These are phyloP conservation scores for Discostella pseudostelligera DNA, from an alignment of 108 stramenopile genomes.

Conservation along the genomic window DNA sequence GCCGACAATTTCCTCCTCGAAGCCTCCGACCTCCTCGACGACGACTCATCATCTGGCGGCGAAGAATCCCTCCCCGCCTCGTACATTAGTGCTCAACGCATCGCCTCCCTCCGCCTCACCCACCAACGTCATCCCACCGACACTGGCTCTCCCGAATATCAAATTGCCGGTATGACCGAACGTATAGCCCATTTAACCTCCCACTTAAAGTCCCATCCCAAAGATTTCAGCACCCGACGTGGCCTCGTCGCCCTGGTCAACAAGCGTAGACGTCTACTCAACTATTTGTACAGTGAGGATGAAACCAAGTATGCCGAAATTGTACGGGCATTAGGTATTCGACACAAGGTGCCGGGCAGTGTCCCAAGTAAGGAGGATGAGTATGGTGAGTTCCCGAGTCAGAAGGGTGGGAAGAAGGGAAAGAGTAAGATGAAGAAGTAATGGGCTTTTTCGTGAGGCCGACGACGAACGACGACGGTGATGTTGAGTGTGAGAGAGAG, in stretches of 20 bases:
- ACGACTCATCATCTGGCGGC: constrained; percentile 47
- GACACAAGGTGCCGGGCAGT: constrained; percentile 81
- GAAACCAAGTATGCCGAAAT: constrained; percentile 63
- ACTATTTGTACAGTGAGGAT: constrained; percentile 81
- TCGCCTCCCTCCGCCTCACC: constrained; percentile 59
- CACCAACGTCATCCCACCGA: constrained; percentile 85
- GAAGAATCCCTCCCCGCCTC: constrained; percentile 61
- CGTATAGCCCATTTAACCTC: constrained; percentile 91
- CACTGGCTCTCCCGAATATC: constrained; percentile 88
- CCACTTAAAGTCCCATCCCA: constrained; percentile 89
- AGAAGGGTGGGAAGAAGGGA: constrained; percentile 69
- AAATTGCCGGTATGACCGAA: constrained; percentile 95
- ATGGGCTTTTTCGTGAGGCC: not conserved
- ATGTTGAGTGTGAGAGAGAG: not conserved
- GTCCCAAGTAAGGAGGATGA: constrained; percentile 60
- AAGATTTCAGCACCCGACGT: constrained; percentile 93
- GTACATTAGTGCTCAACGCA: constrained; percentile 48
- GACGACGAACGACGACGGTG: not conserved
- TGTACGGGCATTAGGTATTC: constrained; percentile 69
- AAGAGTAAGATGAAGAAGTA: constrained; percentile 65
- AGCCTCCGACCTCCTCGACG: constrained; percentile 57
- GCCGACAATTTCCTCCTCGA: constrained; percentile 69
- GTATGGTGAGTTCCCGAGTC: constrained; percentile 72
- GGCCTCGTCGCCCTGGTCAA: constrained; percentile 95
- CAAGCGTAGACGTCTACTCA: constrained; percentile 92